Base-by-base conservation (phyloP, 1,139 yeast genomes). In the Kodamaea arcana region DNA sequence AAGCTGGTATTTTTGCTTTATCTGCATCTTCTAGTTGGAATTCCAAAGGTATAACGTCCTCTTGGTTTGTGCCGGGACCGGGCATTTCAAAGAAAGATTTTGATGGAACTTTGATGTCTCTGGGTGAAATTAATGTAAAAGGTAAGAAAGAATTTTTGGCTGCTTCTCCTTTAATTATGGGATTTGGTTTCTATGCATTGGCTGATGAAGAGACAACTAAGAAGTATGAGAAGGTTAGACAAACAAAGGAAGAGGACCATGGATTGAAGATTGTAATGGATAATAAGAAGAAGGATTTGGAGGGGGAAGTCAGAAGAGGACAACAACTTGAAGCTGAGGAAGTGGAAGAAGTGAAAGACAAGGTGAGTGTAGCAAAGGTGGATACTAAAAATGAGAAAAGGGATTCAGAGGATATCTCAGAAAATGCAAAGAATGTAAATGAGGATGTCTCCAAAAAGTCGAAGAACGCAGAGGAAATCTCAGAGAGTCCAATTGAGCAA, bases 1-100 rank as follows among this genome's bases (percentile, higher is more conserved):
- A 92, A 56, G 97, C 98, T 0, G 96, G 96, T 10, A 75, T 85
- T 9, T 81, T 82, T 49, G 75, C 94, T 10, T 73, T 88, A 45
- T 72, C 94, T n/a, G 75, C 90, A 0, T 81, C 95, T 1, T 78
- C 74, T 31, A 95, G 96, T 0, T 92, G 99, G 99, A 90, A 80
- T 32, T 75, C 81, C 31, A 90, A 88, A 53, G 71, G 83, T 29
- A 75, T 84, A 1, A 76, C 85, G 0, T 80, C 95, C 1, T 83
- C 96, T 3, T 88, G 95, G 95, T 83, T 79, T 70, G 76, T 85
- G 15, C 70, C 69, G 31, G 88, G 85, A 6, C 56, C 61, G 21
- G 82, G 77, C 35, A 68, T 88, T 4, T 75, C 86, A 1, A 85
- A 87, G 50, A 75, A 75, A 34, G 88, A 80, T 50, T 65, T 70